Percentiles rank a stretch among this genome's conserved stretches.
Conservation (phyloP, 2,329 filamentous ascomycete genomes). For the Achaetomium macrosporum region DNA sequence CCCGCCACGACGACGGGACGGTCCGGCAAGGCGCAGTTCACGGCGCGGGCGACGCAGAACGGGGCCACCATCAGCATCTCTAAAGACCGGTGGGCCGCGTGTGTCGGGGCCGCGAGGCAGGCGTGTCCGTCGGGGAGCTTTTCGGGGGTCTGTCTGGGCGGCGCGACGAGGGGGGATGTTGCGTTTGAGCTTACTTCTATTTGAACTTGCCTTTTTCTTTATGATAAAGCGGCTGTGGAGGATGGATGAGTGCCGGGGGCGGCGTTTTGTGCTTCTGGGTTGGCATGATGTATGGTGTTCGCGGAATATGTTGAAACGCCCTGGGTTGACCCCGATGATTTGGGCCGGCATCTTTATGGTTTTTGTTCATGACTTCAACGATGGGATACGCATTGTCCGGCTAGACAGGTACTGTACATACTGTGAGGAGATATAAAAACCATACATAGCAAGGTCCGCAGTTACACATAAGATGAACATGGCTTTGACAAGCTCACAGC, state of each 20-base stretch:
- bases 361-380: too few relatives aligned
- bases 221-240: background rate
- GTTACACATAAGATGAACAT: too few relatives aligned
- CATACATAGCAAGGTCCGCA: too few relatives aligned
- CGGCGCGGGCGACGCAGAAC: constrained; percentile 36
- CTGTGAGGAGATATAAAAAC: too few relatives aligned
- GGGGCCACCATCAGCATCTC: constrained; percentile 48
- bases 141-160: constrained; percentile 41
- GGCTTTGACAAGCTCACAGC: too few relatives aligned
- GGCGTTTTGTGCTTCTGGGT: background rate
- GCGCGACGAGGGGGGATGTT: constrained; percentile 42
- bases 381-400: too few relatives aligned
- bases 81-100: constrained; percentile 49
- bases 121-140: constrained; percentile 46
- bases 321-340: too few relatives aligned
- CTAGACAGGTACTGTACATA: too few relatives aligned
- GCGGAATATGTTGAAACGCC: too few relatives aligned
- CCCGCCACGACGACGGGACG: constrained; percentile 40
- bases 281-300: background rate
- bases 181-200: constrained; percentile 36
- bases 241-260: background rate
- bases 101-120: constrained; percentile 46
- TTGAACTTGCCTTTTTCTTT: constrained; percentile 1
- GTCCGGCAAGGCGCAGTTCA: constrained; percentile 44
- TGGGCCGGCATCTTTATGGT: too few relatives aligned